phyloP scores from a whole-genome alignment of 2,329 filamentous ascomycete genomes.

The Alternaria sp. region DNA sequence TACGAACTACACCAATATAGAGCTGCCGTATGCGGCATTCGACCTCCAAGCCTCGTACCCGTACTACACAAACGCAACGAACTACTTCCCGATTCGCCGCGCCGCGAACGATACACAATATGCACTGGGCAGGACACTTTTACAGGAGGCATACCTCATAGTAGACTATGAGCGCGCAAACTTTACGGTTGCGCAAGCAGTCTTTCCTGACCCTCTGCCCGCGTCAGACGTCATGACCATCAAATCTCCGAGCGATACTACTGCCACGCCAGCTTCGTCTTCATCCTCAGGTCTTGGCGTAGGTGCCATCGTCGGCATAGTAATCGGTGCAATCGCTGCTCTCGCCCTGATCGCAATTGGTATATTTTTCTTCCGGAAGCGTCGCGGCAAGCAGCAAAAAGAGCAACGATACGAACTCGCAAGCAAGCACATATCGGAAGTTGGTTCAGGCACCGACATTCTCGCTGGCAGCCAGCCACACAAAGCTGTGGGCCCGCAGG shows the following conservation, averaged over 20 bases:
- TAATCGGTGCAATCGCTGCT: conserved; percentile 27
- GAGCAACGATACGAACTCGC: conserved; percentile 29
- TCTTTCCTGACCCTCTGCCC: conserved; percentile 39
- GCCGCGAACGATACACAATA: conserved; percentile 62
- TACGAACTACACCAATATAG: conserved; percentile 50
- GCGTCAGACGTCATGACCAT: conserved; percentile 39
- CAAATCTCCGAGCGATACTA: conserved; percentile 8
- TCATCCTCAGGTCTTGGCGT: conserved; percentile 23
- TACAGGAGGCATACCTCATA: conserved; percentile 68
- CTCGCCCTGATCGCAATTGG: conserved; percentile 27
- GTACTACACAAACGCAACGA: conserved; percentile 66
- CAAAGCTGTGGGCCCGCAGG: conserved; percentile 26
- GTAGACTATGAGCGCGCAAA: conserved; percentile 56
- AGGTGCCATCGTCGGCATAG: conserved; percentile 44
- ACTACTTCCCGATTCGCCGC: conserved; percentile 70
- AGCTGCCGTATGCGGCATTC: conserved; percentile 57
- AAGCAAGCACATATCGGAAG: conserved; percentile 26
- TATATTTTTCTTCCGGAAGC: conserved; percentile 31
- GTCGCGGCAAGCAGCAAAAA: conserved; percentile 10
- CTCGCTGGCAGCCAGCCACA: conserved; percentile 4
- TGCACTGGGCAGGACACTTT: conserved; percentile 69
- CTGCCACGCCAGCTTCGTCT: neutral
- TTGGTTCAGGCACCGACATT: conserved; percentile 14
- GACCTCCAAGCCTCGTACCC: conserved; percentile 57
- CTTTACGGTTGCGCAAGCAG: conserved; percentile 54